These are phyloP conservation scores for Nemania serpens DNA, from an alignment of 2,329 filamentous ascomycete genomes.

Conservation along the genomic window DNA sequence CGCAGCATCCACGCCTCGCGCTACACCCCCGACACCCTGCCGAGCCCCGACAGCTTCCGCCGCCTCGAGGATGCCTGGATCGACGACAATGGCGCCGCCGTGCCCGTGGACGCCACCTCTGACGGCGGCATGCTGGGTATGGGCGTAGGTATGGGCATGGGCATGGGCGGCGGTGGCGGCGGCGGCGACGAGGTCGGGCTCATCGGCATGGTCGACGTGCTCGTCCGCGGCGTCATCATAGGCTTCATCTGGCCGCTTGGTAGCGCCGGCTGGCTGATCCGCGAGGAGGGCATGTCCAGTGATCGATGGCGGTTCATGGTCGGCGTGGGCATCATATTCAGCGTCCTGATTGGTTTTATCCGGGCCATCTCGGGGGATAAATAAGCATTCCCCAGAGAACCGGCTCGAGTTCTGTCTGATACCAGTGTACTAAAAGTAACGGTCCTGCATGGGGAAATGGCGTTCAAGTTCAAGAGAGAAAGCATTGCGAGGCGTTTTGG, in stretches of 20 bases:
- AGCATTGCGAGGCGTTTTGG: constrained; percentile 22
- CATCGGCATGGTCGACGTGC: constrained; percentile 73
- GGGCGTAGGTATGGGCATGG: no score
- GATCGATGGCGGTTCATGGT: constrained; percentile 85
- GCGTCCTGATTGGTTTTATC: constrained; percentile 44
- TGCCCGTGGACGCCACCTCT: constrained; percentile 37
- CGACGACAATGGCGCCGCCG: constrained; percentile 63
- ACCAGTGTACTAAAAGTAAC: constrained; percentile 5
- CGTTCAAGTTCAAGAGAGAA: constrained; percentile 22
- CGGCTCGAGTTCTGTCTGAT: not conserved
- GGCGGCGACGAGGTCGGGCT: constrained; percentile 54
- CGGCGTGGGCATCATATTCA: constrained; percentile 77
- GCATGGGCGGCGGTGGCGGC: no score
- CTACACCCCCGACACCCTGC: constrained; percentile 88
- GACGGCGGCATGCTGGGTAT: constrained; percentile 43
- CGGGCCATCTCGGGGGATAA: constrained; percentile 42
- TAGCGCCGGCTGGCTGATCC: constrained; percentile 80
- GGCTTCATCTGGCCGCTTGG: constrained; percentile 96
- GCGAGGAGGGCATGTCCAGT: constrained; percentile 87
- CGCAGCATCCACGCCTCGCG: constrained; percentile 79
- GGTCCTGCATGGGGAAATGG: constrained; percentile 21
- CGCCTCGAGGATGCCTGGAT: constrained; percentile 90
- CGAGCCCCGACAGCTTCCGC: constrained; percentile 74
- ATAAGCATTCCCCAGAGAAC: constrained; percentile 13
- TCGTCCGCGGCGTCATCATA: constrained; percentile 85